Evolutionary conservation across 2,329 filamentous ascomycete genomes (phyloP).

Genomic region (Tolypocladium paradoxum): DNA sequence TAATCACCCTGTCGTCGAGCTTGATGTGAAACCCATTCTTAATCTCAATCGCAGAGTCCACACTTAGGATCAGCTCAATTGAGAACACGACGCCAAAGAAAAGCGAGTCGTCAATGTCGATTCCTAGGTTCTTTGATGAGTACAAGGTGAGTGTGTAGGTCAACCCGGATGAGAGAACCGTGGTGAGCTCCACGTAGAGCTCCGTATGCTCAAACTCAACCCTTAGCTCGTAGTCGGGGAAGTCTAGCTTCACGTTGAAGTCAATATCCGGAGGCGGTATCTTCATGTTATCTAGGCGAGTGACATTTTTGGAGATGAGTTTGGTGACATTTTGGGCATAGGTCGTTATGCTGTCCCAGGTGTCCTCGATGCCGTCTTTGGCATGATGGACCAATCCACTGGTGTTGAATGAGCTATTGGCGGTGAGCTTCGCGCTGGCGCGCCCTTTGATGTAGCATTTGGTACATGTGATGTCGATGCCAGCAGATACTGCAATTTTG

Average conservation of each 20-base stretch:
- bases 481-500: constrained; percentile 1
- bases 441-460: constrained; percentile 7
- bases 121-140: constrained; percentile 31
- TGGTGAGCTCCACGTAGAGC: constrained; percentile 37
- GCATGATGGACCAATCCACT: constrained; percentile 14
- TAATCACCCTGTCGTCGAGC: constrained; percentile 35
- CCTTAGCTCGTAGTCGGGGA: constrained; percentile 30
- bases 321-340: constrained; percentile 13
- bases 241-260: constrained; percentile 33
- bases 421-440: constrained; percentile 11
- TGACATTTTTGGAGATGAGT: constrained; percentile 13
- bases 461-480: constrained; percentile 9
- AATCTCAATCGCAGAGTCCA: constrained; percentile 35
- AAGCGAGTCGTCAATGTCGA: constrained; percentile 25
- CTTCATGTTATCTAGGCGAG: background rate
- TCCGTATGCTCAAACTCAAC: constrained; percentile 41
- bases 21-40: constrained; percentile 44
- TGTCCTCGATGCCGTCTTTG: constrained; percentile 17
- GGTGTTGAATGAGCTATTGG: constrained; percentile 30
- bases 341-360: constrained; percentile 23
- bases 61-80: constrained; percentile 40
- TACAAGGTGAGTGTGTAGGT: constrained; percentile 39
- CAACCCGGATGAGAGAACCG: constrained; percentile 25
- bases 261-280: constrained; percentile 19
- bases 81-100: constrained; percentile 36